A percentile compares a stretch with the other conserved stretches of the same genome.
Conservation (phyloP, 768 basidiomycete genomes). For the Podaxis rugospora region DNA sequence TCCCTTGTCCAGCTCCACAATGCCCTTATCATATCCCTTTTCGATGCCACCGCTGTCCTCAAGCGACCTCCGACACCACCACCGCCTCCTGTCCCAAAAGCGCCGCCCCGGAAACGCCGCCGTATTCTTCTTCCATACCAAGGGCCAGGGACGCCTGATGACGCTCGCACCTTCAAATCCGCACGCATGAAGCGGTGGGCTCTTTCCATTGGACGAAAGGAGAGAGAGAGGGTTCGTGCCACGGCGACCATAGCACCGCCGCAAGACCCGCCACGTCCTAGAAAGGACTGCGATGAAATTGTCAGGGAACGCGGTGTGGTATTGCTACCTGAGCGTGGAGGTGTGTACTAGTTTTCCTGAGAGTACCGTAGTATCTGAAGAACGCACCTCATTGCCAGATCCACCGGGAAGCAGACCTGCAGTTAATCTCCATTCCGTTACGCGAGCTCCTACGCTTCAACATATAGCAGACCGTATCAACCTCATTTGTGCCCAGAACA, state of each 20-base stretch:
- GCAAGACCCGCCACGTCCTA: slow-evolving; percentile 38
- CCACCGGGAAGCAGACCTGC: slow-evolving; percentile 68
- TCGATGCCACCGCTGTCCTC: slow-evolving; percentile 69
- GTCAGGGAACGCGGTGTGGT: slow-evolving; percentile 64
- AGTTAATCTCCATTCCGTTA: slow-evolving; percentile 69
- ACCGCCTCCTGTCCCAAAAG: slow-evolving; percentile 56
- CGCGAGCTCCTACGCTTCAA: slow-evolving; percentile 68
- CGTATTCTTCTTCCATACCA: slow-evolving; percentile 72
- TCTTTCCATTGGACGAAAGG: slow-evolving; percentile 64
- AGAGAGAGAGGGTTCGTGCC: slow-evolving; percentile 64
- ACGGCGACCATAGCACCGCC: slow-evolving; percentile 39
- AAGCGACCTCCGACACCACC: slow-evolving; percentile 66
- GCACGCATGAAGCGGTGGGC: slow-evolving; percentile 70
- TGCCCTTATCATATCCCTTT: slow-evolving; percentile 76
- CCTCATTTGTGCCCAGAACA: slow-evolving; percentile 77
- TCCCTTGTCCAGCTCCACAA: slow-evolving; percentile 73
- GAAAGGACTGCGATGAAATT: slow-evolving; percentile 61
- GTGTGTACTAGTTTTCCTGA: slow-evolving; percentile 30
- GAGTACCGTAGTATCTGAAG: neutral
- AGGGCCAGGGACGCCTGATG: slow-evolving; percentile 51
- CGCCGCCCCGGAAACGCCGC: slow-evolving; percentile 61
- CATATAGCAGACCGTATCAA: slow-evolving; percentile 79
- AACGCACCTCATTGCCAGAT: slow-evolving; percentile 33
- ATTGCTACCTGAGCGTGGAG: slow-evolving; percentile 60
- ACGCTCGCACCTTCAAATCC: slow-evolving; percentile 53